phyloP scores from a whole-genome alignment of 805 yeast species.

The Myxozyma geophila region DNA sequence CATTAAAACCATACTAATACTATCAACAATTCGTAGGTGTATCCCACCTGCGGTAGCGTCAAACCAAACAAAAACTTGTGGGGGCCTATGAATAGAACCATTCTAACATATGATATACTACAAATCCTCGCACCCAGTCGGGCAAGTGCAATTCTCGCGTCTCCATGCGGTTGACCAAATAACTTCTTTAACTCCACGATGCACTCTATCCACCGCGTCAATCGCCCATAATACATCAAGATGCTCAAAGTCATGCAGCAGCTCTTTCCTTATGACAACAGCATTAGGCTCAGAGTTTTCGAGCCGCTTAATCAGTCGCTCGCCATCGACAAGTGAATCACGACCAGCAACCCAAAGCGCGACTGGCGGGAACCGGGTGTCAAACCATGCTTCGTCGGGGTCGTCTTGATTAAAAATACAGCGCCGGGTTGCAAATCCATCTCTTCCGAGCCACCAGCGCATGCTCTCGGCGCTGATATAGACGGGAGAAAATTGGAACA shows the following conservation, averaged over 20 bases:
- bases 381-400: slow-evolving; percentile 51
- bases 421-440: slow-evolving; percentile 56
- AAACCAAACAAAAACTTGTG: too few relatives aligned
- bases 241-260: slow-evolving; percentile 73
- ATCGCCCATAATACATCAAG: slow-evolving; percentile 93
- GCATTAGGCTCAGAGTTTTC: slow-evolving; percentile 59
- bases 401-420: slow-evolving; percentile 54
- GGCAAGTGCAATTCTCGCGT: slow-evolving; percentile 23
- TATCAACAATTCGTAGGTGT: too few relatives aligned
- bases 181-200: slow-evolving; percentile 48
- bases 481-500: slow-evolving; percentile 85
- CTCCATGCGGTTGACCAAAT: slow-evolving; percentile 39
- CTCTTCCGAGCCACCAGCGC: slow-evolving; percentile 86
- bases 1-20: too few relatives aligned
- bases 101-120: not conserved
- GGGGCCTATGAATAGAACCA: too few relatives aligned
- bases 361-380: slow-evolving; percentile 55
- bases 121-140: slow-evolving; percentile 31
- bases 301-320: slow-evolving; percentile 67
- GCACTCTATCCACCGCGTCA: slow-evolving; percentile 70
- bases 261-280: slow-evolving; percentile 48
- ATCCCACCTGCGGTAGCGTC: too few relatives aligned
- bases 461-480: slow-evolving; percentile 78
- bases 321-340: slow-evolving; percentile 81
- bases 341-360: slow-evolving; percentile 70